Base-by-base conservation (phyloP, 495 filamentous ascomycete species). In the Xylaria venustula region DNA sequence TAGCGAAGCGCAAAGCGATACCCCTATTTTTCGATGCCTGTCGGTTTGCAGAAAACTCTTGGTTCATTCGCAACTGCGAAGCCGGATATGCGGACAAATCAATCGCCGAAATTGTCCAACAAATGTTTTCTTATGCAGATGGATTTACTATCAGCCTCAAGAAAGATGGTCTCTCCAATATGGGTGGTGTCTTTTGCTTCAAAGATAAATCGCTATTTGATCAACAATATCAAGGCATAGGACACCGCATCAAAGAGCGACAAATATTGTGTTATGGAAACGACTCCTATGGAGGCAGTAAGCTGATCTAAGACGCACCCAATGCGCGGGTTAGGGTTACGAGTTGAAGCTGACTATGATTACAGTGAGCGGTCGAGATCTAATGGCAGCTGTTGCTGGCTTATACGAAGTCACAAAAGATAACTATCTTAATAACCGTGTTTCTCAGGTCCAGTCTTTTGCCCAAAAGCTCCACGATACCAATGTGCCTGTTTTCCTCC, bases 231-330 rank as follows among this genome's bases (percentile, higher is more conserved):
- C 28, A 53, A 20, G 58, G 58, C 15, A 61, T 61, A 7, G 58
- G 58, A 7, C 5, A 26, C 19, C 37, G 20, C 25, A 9, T 61
- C n/a, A 53, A 48, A 25, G 49, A 61, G 28, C 58, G 50, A 2
- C 58, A 61, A n/a, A 61, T 61, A 36, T 17, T 61, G 8, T 54
- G 32, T 9, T 61, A 61, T 48, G 58, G 58, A 14, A 61, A 61
- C n/a, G 58, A 61, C 28, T 53, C 49, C 34, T 61, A 61, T 30
- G 58, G 58, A 17, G 58, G 58, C 45, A 59, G 56, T 59, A 17
- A 59, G 56, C 11, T 11, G 5, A 34, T 34, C 5, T 5, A 34
- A 34, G 30, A 34, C 5, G 30, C 5, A 11, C 5, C 5, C 5
- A 34, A 34, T 5, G 30, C 11, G 30, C 5, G 30, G 30, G 5